Percentiles rank a stretch among this genome's conserved stretches.
phyloP scores from a whole-genome alignment of 2,329 filamentous ascomycete species.

The Epichloe gansuensis region DNA sequence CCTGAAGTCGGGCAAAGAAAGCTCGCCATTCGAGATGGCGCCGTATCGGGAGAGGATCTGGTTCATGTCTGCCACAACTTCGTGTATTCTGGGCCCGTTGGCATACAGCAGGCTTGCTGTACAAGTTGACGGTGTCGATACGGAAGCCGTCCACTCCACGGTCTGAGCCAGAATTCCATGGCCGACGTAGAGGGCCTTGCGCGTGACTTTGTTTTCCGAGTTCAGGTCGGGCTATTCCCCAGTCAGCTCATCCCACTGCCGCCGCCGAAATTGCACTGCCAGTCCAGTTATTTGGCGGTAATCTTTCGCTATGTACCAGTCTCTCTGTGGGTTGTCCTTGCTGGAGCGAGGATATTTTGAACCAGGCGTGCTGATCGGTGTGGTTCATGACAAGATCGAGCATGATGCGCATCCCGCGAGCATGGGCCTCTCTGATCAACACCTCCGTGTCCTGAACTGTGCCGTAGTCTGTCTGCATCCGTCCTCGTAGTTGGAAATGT shows the following conservation, averaged over 20 bases:
- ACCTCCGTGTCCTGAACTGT: constrained; percentile 52
- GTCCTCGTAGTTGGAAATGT: constrained; percentile 53
- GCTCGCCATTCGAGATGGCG: constrained; percentile 59
- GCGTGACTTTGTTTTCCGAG: constrained; percentile 59
- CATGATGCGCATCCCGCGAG: constrained; percentile 55
- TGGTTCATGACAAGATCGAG: constrained; percentile 71
- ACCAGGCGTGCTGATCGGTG: constrained; percentile 61
- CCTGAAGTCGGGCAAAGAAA: constrained; percentile 42
- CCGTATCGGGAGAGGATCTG: constrained; percentile 45
- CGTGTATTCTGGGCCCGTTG: no score
- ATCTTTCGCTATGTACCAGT: constrained; percentile 59
- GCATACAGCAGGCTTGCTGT: constrained; percentile 42
- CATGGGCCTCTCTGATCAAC: constrained; percentile 46
- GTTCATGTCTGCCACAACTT: constrained; percentile 48
- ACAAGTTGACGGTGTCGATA: constrained; percentile 64
- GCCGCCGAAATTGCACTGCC: constrained; percentile 48
- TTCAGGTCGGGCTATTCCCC: constrained; percentile 75
- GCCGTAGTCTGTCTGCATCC: constrained; percentile 49
- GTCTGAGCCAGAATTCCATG: constrained; percentile 66
- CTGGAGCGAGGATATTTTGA: constrained; percentile 50
- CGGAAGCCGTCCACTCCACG: constrained; percentile 61
- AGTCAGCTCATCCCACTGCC: constrained; percentile 56
- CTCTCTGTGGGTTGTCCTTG: constrained; percentile 47
- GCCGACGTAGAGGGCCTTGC: constrained; percentile 57
- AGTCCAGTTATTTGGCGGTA: constrained; percentile 74